Percentiles rank a stretch among this genome's conserved stretches.
Conservation (phyloP, 2,329 filamentous ascomycete genomes). For the Emmonsiellopsis sp. region DNA sequence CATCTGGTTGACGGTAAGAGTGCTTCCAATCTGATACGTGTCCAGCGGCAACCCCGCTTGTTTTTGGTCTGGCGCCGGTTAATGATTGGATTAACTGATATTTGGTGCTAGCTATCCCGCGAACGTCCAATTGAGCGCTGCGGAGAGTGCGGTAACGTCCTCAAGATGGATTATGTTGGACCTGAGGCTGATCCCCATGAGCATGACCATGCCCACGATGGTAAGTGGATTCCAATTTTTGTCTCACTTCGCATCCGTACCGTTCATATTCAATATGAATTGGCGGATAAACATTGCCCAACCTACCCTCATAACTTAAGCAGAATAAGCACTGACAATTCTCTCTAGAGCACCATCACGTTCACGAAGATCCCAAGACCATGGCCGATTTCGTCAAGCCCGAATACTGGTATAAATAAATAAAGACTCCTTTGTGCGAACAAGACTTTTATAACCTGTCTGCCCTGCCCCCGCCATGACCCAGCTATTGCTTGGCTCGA, state of each 20-base stretch:
- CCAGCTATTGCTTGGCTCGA: too few species aligned
- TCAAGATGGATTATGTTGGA: constrained; percentile 97
- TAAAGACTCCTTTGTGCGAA: constrained; percentile 3
- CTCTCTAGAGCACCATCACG: constrained; percentile 34
- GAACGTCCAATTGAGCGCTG: constrained; percentile 90
- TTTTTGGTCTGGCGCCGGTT: not conserved
- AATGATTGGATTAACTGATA: not conserved
- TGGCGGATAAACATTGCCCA: not conserved
- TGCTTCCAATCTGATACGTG: constrained; percentile 12
- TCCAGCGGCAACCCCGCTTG: not conserved
- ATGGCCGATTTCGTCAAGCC: constrained; percentile 94
- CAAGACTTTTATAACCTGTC: not conserved
- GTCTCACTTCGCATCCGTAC: not conserved
- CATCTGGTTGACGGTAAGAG: constrained; percentile 76
- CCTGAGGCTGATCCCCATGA: constrained; percentile 57
- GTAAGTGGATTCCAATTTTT: constrained; percentile 22
- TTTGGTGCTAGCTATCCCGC: constrained; percentile 55
- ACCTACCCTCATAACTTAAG: not conserved
- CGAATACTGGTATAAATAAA: constrained; percentile 70
- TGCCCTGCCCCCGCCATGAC: not conserved
- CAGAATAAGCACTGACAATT: constrained; percentile 5
- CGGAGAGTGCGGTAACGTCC: constrained; percentile 89
- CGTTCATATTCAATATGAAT: not conserved
- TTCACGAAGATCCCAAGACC: constrained; percentile 75
- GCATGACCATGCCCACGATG: constrained; percentile 47